phyloP scores from a whole-genome alignment of 345 rosid genomes.

The Excoecaria agallocha region DNA sequence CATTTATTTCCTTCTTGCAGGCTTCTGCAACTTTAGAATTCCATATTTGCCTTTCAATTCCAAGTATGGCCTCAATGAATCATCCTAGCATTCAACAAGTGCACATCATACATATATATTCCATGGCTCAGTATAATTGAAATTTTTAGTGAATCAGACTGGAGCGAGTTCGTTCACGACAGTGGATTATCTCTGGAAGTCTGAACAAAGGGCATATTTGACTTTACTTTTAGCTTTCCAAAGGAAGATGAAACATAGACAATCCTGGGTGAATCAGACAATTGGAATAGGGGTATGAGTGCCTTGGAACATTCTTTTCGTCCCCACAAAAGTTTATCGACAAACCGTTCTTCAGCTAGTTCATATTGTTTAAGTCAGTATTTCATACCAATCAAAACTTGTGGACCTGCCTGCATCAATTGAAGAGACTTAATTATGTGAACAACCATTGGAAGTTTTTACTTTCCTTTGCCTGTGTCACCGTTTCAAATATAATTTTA shows the following conservation, averaged over 20 bases:
- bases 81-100: no score
- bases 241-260: slow-evolving; percentile 34
- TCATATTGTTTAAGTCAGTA: neutral
- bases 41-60: no score
- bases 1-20: no score
- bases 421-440: neutral
- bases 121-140: no score
- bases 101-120: no score
- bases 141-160: no score
- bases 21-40: no score
- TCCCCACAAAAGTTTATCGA: slow-evolving; percentile 21
- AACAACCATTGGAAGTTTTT: neutral
- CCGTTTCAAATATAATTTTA: no score
- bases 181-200: neutral
- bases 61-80: no score
- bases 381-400: neutral
- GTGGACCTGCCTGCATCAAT: slow-evolving; percentile 8
- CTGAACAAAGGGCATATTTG: neutral
- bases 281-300: slow-evolving; percentile 20
- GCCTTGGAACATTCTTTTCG: slow-evolving; percentile 19
- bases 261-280: slow-evolving; percentile 28
- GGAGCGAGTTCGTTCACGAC: neutral
- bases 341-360: slow-evolving; percentile 14
- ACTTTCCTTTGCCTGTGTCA: no score
- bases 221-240: slow-evolving; percentile 13